These are phyloP conservation scores for Salix exigua DNA, from an alignment of 345 rosid genomes.

Conservation along the genomic window DNA sequence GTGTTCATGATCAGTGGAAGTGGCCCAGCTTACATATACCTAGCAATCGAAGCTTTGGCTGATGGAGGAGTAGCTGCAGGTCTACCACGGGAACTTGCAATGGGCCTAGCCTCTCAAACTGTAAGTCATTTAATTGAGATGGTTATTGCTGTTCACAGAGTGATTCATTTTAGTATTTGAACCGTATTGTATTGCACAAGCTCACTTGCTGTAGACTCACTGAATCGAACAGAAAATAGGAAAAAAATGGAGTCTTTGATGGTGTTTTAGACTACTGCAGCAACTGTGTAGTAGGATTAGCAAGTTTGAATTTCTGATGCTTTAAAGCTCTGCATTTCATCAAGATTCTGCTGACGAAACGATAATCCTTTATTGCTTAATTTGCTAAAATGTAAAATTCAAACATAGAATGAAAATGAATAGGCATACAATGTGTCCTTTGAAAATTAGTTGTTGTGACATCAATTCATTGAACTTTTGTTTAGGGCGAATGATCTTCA, in stretches of 20 bases:
- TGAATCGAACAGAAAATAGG: background rate
- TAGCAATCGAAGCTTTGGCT: conserved; percentile 93
- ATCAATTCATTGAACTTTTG: too few species aligned
- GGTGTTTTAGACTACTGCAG: background rate
- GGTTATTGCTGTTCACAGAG: background rate
- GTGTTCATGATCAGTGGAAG: conserved; percentile 59
- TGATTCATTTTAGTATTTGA: background rate
- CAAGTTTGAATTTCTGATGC: background rate
- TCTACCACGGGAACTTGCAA: conserved; percentile 82
- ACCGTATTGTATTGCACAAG: background rate
- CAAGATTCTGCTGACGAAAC: background rate
- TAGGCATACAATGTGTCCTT: too few species aligned
- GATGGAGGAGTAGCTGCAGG: conserved; percentile 99
- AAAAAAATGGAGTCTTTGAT: background rate
- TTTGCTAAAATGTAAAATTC: background rate
- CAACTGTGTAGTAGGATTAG: background rate
- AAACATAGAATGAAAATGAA: background rate
- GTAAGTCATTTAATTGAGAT: conserved; percentile 34
- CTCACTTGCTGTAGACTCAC: background rate
- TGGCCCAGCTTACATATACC: conserved; percentile 81
- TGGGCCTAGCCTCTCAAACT: conserved; percentile 80
- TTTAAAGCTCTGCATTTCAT: background rate
- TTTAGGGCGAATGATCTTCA: too few species aligned
- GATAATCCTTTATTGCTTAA: background rate
- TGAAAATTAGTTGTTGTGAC: background rate